Evolutionary conservation across 1,284 basidiomycete species (phyloP).

Genomic region (Sphaerobolus stellatus): DNA sequence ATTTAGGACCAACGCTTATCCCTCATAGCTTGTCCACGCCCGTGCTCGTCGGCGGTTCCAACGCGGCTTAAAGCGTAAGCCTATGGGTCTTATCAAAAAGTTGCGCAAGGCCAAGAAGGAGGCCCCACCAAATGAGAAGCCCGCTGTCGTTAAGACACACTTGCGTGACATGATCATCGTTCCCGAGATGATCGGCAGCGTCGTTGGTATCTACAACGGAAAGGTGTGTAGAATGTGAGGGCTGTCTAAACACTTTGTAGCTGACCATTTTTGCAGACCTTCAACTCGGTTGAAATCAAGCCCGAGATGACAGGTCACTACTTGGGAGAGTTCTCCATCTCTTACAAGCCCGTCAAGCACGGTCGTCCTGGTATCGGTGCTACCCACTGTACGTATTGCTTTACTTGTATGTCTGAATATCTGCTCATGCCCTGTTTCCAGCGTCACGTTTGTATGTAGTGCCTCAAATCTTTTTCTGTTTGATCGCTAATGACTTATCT

Average conservation of each 20-base stretch:
- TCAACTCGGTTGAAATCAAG: constrained; percentile 98
- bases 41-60: constrained; percentile 99
- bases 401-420: constrained; percentile 8
- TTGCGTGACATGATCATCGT: constrained; percentile 99
- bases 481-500: constrained; percentile 13
- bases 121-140: constrained; percentile 97
- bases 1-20: constrained; percentile 9
- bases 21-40: constrained; percentile 87
- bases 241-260: neutral
- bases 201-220: constrained; percentile 97
- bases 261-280: constrained; percentile 53
- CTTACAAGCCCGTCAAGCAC: constrained; percentile 99
- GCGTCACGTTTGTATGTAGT: constrained; percentile 72
- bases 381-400: constrained; percentile 56
- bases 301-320: constrained; percentile 99
- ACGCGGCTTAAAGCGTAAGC: constrained; percentile 97
- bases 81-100: constrained; percentile 99
- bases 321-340: constrained; percentile 92
- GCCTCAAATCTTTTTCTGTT: neutral
- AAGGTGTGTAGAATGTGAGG: constrained; percentile 55
- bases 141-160: constrained; percentile 98
- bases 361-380: constrained; percentile 99
- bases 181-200: constrained; percentile 99
- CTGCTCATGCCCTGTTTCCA: constrained; percentile 25
- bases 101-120: constrained; percentile 99